Evolutionary conservation across 441 rosid species (phyloP), one percentile per base, ranked within the genome.

Genomic region (Brassica hybrid): DNA sequence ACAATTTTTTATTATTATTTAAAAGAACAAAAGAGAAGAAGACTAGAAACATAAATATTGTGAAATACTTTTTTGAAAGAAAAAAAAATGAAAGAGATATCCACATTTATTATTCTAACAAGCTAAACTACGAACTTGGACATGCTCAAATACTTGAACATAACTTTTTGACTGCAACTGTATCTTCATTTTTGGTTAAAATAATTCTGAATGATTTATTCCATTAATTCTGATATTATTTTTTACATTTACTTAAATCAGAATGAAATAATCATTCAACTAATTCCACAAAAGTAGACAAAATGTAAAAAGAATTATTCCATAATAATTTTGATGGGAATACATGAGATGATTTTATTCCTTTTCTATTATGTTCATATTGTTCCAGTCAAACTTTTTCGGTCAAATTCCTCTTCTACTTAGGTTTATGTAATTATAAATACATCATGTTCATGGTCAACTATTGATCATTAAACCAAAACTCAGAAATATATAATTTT

Each of bases 371-470:
- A n/a, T 48, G 54, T 48, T 36, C 43, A 34, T 34, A 34, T 34
- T 34, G 9, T 34, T 34, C 38, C 38, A 34, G 38, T 27, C 32
- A 27, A 36, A 36, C 43, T 36, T 36, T 38, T 41, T 12, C n/a
- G n/a, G 48, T 54, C 21, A 54, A 54, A 7, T 52, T 54, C 21
- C 59, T 54, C 21, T 54, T 17, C 59, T 54, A 54, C 5, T 54
- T 54, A 54, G 21, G 59, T 54, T 54, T 54, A 54, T 54, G 59
- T 16, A 54, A 54, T 54, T 54, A 54, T 54, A 54, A 54, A 52
- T 52, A 52, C 58, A 52, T 52, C 59, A 54, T 7, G 19, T 54
- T 54, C 59, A 54, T 14, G 19, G 58, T 52, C 58, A 16, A 52
- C 10, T 52, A 52, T 52, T 52, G 19, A 16, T 52, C 58, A 16